These are phyloP conservation scores for Irineochytrium annulatum DNA, from an alignment of 192 early-diverging fungal species.

Conservation along the genomic window DNA sequence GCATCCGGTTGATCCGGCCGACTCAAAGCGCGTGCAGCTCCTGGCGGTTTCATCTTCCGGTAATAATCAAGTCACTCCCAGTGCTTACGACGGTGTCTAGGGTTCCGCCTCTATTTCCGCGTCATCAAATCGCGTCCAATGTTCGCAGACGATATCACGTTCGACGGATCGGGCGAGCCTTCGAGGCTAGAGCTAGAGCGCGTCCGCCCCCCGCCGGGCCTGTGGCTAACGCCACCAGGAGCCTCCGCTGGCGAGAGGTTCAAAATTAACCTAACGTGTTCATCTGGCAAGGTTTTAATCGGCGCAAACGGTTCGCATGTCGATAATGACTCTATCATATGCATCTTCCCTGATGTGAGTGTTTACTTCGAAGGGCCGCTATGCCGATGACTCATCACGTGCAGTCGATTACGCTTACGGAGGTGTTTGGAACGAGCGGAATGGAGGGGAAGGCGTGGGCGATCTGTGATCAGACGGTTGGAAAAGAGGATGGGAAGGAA, in stretches of 20 bases:
- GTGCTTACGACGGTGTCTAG: slow-evolving; percentile 11
- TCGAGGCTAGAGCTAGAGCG: slow-evolving; percentile 64
- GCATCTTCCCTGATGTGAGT: slow-evolving; percentile 61
- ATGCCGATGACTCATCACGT: slow-evolving; percentile 19
- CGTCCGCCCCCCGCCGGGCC: slow-evolving; percentile 68
- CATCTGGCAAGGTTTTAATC: too few species aligned
- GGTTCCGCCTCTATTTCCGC: slow-evolving; percentile 73
- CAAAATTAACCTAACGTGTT: too few species aligned
- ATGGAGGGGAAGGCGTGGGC: slow-evolving; percentile 82
- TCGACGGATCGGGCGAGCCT: too few species aligned
- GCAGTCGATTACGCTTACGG: slow-evolving; percentile 11
- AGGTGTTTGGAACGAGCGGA: slow-evolving; percentile 11
- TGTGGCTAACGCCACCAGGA: too few species aligned
- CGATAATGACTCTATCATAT: slow-evolving; percentile 65
- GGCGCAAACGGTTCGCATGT: too few species aligned
- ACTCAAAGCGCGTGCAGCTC: slow-evolving; percentile 66
- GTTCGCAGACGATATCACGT: too few species aligned
- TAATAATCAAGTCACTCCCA: background rate
- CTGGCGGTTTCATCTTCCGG: slow-evolving; percentile 75
- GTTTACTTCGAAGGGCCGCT: background rate
- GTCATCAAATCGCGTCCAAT: too few species aligned
- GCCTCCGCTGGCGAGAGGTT: too few species aligned
- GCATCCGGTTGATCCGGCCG: slow-evolving; percentile 57
- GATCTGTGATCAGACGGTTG: slow-evolving; percentile 47
- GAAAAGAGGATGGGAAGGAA: too few species aligned